A percentile compares a stretch with the other conserved stretches of the same genome.
phyloP scores from a whole-genome alignment of 768 basidiomycete genomes.

The Rhodotorula babjevae region DNA sequence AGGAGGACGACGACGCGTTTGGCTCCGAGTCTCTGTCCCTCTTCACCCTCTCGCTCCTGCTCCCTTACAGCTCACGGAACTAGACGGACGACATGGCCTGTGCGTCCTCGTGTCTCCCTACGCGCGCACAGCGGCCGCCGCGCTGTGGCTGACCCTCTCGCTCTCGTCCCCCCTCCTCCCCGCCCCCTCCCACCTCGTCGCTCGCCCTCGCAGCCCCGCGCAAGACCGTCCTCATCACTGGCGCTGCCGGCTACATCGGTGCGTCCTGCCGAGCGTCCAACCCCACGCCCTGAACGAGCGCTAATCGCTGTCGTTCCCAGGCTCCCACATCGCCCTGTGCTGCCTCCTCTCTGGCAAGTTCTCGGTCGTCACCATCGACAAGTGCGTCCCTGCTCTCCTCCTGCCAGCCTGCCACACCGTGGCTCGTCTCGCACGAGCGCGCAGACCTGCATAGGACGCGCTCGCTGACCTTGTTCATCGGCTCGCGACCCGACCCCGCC shows the following conservation, averaged over 20 bases:
- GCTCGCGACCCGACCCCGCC: background rate
- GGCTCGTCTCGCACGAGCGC: too few relatives aligned
- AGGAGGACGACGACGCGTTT: too few relatives aligned
- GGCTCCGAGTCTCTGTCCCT: too few relatives aligned
- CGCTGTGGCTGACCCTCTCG: too few relatives aligned
- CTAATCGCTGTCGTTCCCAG: constrained; percentile 48
- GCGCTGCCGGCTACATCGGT: constrained; percentile 90
- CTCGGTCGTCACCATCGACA: constrained; percentile 87
- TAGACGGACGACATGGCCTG: background rate
- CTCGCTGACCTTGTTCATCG: background rate
- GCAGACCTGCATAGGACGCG: background rate
- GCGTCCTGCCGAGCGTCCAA: background rate
- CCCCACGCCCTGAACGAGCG: background rate
- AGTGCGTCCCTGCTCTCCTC: constrained; percentile 7
- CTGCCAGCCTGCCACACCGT: background rate
- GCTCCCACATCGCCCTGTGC: constrained; percentile 86
- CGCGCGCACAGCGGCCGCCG: too few relatives aligned
- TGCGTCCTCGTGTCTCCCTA: background rate
- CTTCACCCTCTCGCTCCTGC: too few relatives aligned
- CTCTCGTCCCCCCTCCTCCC: too few relatives aligned
- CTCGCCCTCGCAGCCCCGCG: constrained; percentile 8
- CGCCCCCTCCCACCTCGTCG: background rate
- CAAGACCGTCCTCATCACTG: constrained; percentile 58
- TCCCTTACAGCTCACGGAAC: background rate
- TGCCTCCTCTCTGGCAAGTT: constrained; percentile 80